Evolutionary conservation across 225 moss, liverwort and hornwort genomes (phyloP), one percentile per base, ranked within the genome.

Genomic region (Rhytidiadelphus loreus): DNA sequence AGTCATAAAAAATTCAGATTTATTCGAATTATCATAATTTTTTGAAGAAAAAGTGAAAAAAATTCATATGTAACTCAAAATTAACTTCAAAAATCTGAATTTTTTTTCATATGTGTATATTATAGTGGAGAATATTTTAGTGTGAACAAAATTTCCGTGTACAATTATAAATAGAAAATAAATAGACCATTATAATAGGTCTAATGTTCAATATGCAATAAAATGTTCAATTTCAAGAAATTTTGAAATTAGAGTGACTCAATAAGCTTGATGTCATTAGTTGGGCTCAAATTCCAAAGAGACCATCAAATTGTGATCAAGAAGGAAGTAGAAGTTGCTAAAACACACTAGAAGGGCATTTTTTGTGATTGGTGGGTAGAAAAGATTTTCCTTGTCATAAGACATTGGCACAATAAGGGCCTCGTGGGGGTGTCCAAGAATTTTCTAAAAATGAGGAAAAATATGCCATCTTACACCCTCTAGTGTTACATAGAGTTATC

Each of bases 71-170:
- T 29, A 58, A 8, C 3, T 41, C 8, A 18, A 29, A 80, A 41
- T 39, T 29, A 58, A 3, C 29, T 41, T 4, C 2, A 41, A 26
- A 29, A 39, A 13, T 19, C 3, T 58, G 19, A 41, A 57, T 18
- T 5, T 11, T 26, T 79, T 3, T 58, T 8, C 8, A 3, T 8
- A 1, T 12, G 3, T 19, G 3, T 16, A 8, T 58, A 41, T 41
- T 79, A 79, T 3, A 39, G 5, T 14, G 2, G 5, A 33, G 8
- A 76, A 76, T 76, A 22, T 7, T 39, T 7, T 12, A 26, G 11
- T 11, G 28, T 2, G 8, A 57, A 39, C 7, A 12, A 18, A 28
- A 2, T 3, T 57, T 19, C 1, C 0, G 0, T 39, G 4, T 12
- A 3, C 2, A 26, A 57, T 2, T 17, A 12, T 17, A 18, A 39